phyloP scores from a whole-genome alignment of 2,329 filamentous ascomycete species.

The Fusarium sp. region DNA sequence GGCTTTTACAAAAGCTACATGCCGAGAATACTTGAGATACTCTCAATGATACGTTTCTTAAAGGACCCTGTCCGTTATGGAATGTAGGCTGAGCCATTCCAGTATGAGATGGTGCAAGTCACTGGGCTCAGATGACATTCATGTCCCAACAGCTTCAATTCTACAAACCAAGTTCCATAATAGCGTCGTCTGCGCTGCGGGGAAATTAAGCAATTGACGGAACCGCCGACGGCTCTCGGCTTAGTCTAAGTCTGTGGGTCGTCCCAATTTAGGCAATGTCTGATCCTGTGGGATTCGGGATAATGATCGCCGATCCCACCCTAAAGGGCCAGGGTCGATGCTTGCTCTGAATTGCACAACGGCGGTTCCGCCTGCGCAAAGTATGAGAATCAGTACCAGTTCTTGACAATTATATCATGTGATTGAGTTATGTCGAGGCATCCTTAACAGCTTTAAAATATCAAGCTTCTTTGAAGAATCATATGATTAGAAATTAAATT shows the following conservation, averaged over 20 bases:
- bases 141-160: not conserved
- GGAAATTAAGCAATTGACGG: not conserved
- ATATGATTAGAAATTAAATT: fast-evolving
- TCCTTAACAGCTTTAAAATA: not conserved
- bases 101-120: no score
- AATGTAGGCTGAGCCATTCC: not conserved
- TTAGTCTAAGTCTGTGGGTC: not conserved
- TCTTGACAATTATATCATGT: not conserved
- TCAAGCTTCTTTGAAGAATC: not conserved
- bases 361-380: not conserved
- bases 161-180: not conserved
- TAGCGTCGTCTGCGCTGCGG: not conserved
- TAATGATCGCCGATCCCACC: not conserved
- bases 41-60: not conserved
- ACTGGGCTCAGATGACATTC: not conserved
- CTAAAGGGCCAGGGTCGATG: not conserved
- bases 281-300: not conserved
- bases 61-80: fast-evolving
- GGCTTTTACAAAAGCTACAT: slow-evolving; percentile 12
- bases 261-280: not conserved
- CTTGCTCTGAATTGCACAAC: not conserved
- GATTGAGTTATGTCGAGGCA: not conserved
- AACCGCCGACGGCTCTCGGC: not conserved
- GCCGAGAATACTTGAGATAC: slow-evolving; percentile 12
- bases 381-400: no score